Evolutionary conservation across 495 filamentous ascomycete genomes (phyloP).

Genomic region (Lophium mytilinum): DNA sequence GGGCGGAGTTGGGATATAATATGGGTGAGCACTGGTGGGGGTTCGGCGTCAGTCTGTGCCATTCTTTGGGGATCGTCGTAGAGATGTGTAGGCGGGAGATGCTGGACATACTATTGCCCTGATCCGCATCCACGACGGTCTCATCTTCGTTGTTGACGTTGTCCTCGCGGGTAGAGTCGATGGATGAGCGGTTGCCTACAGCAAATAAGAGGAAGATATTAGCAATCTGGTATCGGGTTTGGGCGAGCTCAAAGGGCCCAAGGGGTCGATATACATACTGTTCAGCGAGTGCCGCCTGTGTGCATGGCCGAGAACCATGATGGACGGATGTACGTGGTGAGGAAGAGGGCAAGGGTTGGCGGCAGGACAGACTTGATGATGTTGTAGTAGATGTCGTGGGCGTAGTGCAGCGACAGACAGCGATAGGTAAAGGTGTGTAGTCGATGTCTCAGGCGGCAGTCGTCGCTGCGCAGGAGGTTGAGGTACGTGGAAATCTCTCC

Average conservation of each 20-base stretch:
- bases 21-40: slow-evolving; percentile 65
- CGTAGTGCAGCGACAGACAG: too few relatives aligned
- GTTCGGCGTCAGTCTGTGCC: slow-evolving; percentile 3
- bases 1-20: slow-evolving; percentile 96
- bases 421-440: too few relatives aligned
- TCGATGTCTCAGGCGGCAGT: too few relatives aligned
- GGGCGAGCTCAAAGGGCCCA: not conserved
- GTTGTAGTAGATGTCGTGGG: not conserved
- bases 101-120: slow-evolving; percentile 53
- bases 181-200: slow-evolving; percentile 48
- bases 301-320: slow-evolving; percentile 29
- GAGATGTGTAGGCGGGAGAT: not conserved
- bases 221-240: not conserved
- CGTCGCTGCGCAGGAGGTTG: too few relatives aligned
- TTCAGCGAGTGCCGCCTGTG: slow-evolving; percentile 27
- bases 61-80: not conserved
- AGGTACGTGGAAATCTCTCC: too few relatives aligned
- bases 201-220: not conserved
- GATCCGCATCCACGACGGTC: slow-evolving; percentile 66
- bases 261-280: not conserved
- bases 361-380: not conserved
- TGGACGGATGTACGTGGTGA: not conserved
- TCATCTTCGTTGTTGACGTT: slow-evolving; percentile 58
- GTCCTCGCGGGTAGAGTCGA: slow-evolving; percentile 40
- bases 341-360: too few relatives aligned